These are phyloP conservation scores for Lasiodiplodia sp. DNA, from an alignment of 2,329 filamentous ascomycete genomes.

Conservation along the genomic window DNA sequence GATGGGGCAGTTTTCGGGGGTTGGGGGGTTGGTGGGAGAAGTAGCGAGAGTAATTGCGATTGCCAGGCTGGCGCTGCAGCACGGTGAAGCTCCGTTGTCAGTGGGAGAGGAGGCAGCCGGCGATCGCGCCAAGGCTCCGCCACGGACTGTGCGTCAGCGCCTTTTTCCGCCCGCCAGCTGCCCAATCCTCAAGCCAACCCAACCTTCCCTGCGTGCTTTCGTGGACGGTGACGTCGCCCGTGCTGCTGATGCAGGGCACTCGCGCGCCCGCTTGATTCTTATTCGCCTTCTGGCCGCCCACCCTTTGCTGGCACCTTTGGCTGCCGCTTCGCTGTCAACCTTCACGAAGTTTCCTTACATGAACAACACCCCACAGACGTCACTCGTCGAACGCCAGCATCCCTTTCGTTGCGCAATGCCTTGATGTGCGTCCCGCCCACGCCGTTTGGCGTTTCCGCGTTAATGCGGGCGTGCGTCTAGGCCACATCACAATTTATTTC, in stretches of 20 bases:
- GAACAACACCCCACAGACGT: constrained; percentile 7
- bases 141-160: constrained; percentile 28
- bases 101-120: constrained; percentile 19
- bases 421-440: not conserved
- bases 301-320: constrained; percentile 15
- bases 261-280: not conserved
- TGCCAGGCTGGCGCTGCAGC: constrained; percentile 21
- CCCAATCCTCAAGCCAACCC: constrained; percentile 13
- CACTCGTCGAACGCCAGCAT: not conserved
- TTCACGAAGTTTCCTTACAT: not conserved
- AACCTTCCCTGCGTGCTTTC: constrained; percentile 24
- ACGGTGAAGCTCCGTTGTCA: constrained; percentile 27
- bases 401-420: not conserved
- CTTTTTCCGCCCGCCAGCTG: constrained; percentile 10
- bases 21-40: constrained; percentile 1
- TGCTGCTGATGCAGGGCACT: not conserved
- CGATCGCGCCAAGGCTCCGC: constrained; percentile 25
- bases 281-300: not conserved
- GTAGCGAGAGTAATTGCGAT: constrained; percentile 20
- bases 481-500: not conserved
- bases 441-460: not conserved
- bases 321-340: not conserved
- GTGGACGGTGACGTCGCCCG: constrained; percentile 27
- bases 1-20: not conserved
- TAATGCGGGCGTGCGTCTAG: not conserved